Percentiles rank a stretch among this genome's conserved stretches.
phyloP scores from a whole-genome alignment of 2,329 filamentous ascomycete genomes.

The Domatiomyces globalis region DNA sequence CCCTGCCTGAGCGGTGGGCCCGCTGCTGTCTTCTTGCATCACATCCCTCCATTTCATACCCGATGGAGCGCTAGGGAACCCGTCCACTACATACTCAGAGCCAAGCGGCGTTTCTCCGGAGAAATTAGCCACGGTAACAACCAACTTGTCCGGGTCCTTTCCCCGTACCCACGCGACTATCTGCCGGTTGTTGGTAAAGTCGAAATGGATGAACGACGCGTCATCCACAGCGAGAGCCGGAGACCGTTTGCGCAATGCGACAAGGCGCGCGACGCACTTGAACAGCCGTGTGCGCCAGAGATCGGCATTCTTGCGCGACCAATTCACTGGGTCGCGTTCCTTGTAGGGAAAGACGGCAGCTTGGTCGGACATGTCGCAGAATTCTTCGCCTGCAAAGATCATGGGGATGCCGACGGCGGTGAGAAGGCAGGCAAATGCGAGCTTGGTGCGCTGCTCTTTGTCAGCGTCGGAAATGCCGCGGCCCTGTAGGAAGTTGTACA shows the following conservation, averaged over 20 bases:
- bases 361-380: neutral
- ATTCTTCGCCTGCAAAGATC: conserved; percentile 1
- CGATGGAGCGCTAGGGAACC: neutral
- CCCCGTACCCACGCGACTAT: neutral
- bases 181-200: neutral
- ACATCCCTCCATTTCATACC: neutral
- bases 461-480: neutral
- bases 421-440: conserved; percentile 1
- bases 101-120: neutral
- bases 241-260: neutral
- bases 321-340: conserved; percentile 1
- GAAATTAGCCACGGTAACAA: conserved; percentile 1
- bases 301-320: neutral
- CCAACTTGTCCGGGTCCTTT: neutral
- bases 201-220: neutral
- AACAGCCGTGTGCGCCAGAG: neutral
- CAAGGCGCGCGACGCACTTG: neutral
- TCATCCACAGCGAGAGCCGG: neutral
- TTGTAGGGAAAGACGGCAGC: neutral
- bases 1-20: neutral
- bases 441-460: neutral
- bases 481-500: neutral
- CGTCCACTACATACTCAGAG: neutral
- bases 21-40: neutral
- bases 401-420: conserved; percentile 1